phyloP scores from a whole-genome alignment of 164 flowering plant species.

The Tetrastigma voinierianum region DNA sequence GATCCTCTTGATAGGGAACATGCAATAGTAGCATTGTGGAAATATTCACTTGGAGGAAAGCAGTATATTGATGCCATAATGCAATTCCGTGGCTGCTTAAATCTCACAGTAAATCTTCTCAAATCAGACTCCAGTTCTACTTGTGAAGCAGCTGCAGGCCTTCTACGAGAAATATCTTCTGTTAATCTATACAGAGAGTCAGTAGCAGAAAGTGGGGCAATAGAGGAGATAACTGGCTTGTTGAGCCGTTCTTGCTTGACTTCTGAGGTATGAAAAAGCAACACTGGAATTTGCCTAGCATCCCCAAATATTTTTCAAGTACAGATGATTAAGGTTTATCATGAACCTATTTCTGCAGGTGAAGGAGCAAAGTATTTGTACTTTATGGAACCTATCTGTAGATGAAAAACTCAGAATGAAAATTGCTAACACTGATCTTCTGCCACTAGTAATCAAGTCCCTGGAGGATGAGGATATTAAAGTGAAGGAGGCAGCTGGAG shows the following conservation, averaged over 20 bases:
- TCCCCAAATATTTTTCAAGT: not conserved
- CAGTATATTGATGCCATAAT: slow-evolving; percentile 60
- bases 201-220: slow-evolving; percentile 79
- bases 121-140: slow-evolving; percentile 60
- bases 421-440: slow-evolving; percentile 51
- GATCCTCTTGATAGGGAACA: slow-evolving; percentile 82
- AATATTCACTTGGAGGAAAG: slow-evolving; percentile 79
- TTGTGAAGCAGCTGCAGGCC: slow-evolving; percentile 90
- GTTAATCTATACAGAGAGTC: slow-evolving; percentile 51
- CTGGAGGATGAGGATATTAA: slow-evolving; percentile 64
- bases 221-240: slow-evolving; percentile 71
- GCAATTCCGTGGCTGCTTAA: slow-evolving; percentile 68
- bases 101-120: slow-evolving; percentile 66
- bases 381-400: slow-evolving; percentile 84
- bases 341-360: slow-evolving; percentile 48
- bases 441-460: slow-evolving; percentile 56
- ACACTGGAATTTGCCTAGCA: slow-evolving; percentile 5
- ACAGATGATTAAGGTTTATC: slow-evolving; percentile 5
- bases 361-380: slow-evolving; percentile 71
- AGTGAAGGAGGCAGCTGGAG: slow-evolving; percentile 81
- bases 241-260: slow-evolving; percentile 49
- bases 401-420: slow-evolving; percentile 61
- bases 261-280: slow-evolving; percentile 45
- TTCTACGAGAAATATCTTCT: slow-evolving; percentile 61
- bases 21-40: slow-evolving; percentile 75